These are phyloP conservation scores for Rhipidocladum racemiflorum DNA, from an alignment of 176 grass and related monocot species.

Conservation along the genomic window DNA sequence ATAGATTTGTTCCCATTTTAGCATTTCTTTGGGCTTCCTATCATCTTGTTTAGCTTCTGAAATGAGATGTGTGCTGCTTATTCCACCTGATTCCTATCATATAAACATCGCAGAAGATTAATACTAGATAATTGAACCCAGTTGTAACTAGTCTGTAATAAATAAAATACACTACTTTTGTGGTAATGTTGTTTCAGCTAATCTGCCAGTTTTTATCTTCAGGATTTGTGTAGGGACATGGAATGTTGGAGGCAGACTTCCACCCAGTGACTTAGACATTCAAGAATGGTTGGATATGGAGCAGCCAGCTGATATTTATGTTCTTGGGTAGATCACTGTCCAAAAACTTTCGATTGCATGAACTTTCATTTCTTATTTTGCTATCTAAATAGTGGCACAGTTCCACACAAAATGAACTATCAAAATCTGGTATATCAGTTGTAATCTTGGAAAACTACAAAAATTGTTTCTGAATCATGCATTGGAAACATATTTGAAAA, in stretches of 20 bases:
- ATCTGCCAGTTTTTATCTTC: neutral
- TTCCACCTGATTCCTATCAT: neutral
- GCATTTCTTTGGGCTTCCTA: neutral
- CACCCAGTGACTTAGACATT: constrained; percentile 71
- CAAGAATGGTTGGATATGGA: constrained; percentile 84
- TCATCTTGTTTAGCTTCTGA: constrained; percentile 1
- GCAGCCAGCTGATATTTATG: constrained; percentile 90
- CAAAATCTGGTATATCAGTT: neutral
- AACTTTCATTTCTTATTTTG: constrained; percentile 8
- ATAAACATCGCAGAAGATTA: neutral
- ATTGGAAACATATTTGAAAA: neutral
- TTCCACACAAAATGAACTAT: no score
- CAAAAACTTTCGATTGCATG: neutral
- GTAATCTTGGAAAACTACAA: neutral
- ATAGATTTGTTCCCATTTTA: constrained; percentile 12
- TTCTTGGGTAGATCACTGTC: constrained; percentile 66
- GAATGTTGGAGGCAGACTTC: constrained; percentile 79
- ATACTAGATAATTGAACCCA: neutral
- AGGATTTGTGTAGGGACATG: constrained; percentile 85
- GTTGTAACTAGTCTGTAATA: neutral
- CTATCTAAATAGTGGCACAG: neutral
- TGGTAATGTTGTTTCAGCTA: constrained; percentile 18
- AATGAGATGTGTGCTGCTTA: neutral
- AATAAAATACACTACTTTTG: constrained; percentile 10
- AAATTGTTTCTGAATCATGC: neutral